These are phyloP conservation scores for Talaromyces sp. DNA, from an alignment of 2,329 filamentous ascomycete species.

Conservation along the genomic window DNA sequence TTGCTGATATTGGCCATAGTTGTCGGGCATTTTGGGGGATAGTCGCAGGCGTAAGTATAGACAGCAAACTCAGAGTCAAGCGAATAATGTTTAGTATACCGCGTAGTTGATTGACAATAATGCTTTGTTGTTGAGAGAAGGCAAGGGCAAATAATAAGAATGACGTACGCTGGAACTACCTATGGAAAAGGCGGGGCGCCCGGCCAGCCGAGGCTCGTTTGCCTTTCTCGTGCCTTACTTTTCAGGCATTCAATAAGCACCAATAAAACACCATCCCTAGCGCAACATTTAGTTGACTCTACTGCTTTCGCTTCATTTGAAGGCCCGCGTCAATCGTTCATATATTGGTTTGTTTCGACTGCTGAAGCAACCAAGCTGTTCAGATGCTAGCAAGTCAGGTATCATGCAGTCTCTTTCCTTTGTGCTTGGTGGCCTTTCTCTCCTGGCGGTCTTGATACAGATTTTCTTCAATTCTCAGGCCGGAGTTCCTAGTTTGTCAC, in stretches of 20 bases:
- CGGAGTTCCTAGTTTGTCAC: background rate
- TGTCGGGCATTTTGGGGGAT: slow-evolving; percentile 24
- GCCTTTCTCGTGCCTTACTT: background rate
- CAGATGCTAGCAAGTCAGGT: background rate
- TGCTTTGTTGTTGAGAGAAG: background rate
- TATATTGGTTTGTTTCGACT: background rate
- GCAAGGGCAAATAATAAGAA: background rate
- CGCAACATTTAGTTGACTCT: background rate
- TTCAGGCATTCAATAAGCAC: background rate
- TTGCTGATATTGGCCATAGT: slow-evolving; percentile 43
- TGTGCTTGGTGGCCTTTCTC: background rate
- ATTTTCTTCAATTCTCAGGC: background rate
- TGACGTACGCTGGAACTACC: background rate
- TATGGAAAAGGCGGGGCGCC: background rate
- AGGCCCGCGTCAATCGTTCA: background rate
- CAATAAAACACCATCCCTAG: background rate
- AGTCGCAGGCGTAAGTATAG: background rate
- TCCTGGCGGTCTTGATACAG: background rate
- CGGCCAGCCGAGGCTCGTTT: background rate
- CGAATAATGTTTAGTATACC: background rate
- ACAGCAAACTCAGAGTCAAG: background rate
- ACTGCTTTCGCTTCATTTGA: background rate
- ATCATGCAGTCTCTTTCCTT: background rate
- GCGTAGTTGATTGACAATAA: background rate
- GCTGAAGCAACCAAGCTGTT: background rate